phyloP scores from a whole-genome alignment of 208 protist species.

The Leishmania lainsoni region DNA sequence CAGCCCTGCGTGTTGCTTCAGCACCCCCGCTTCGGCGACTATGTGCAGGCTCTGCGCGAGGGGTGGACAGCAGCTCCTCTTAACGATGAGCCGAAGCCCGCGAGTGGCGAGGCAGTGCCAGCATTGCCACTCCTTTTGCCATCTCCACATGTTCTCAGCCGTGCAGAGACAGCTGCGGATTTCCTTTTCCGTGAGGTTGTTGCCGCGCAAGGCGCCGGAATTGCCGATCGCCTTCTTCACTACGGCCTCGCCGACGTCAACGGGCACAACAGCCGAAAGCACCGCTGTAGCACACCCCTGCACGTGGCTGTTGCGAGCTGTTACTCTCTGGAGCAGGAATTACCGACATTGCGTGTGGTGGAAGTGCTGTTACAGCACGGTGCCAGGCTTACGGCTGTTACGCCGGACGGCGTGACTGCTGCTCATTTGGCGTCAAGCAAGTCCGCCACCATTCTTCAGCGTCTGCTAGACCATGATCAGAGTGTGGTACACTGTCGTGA shows the following conservation, averaged over 20 bases:
- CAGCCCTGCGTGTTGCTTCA: conserved; percentile 51
- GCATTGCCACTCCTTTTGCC: background rate
- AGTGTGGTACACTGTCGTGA: conserved; percentile 39
- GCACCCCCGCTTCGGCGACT: conserved; percentile 43
- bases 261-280: conserved; percentile 39
- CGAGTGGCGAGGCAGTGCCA: background rate
- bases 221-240: conserved; percentile 37
- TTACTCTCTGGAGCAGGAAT: background rate
- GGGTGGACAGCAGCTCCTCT: background rate
- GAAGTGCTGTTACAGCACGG: conserved; percentile 37
- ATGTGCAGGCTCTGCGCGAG: conserved; percentile 33
- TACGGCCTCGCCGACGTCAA: conserved; percentile 40
- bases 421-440: conserved; percentile 42
- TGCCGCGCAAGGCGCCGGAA: conserved; percentile 15
- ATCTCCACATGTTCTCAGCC: background rate
- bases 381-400: conserved; percentile 44
- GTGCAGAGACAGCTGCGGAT: background rate
- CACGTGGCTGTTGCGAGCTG: conserved; percentile 44
- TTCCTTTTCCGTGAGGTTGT: conserved; percentile 38
- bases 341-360: conserved; percentile 22
- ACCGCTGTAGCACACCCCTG: conserved; percentile 51
- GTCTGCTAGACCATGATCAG: conserved; percentile 17
- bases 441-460: conserved; percentile 21
- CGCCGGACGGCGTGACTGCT: conserved; percentile 54
- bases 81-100: background rate